Evolutionary conservation across 108 stramenopile genomes (phyloP), one percentile per base, ranked within the genome.

Genomic region (Pseudonitzschia multiseries): DNA sequence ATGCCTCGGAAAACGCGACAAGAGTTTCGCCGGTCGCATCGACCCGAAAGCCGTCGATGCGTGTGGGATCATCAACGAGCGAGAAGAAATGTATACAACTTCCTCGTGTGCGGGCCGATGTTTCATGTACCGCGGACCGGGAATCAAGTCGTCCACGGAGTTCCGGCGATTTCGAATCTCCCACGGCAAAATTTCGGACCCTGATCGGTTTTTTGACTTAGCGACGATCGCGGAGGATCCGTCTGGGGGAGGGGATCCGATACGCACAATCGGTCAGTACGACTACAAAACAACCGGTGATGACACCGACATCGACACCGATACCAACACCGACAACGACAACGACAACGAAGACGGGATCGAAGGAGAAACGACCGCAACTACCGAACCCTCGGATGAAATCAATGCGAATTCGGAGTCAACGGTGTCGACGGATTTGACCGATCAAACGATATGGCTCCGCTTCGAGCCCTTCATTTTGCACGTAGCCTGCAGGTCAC

Each of bases 391-490:
- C 26, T 57, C 52, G 31, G 68, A 65, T 9, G 6, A 74, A 2
- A 76, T 48, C 46, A 62, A 48, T 32, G 52, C 26, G 18, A 61
- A 18, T 31, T 13, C 21, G 2, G 68, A 64, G 28, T 65, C 41
- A 26, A 8, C n/a, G 0, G 24, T 54, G 29, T 28, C 14, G 29
- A 0, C 42, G 6, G 0, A n/a, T 1, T 9, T 17, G 1, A 65
- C 62, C 57, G 68, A 69, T 14, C 14, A 74, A 8, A 76, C 82
- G 4, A 74, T 93, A 36, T 95, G 90, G 90, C 71, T 96, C 13
- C 76, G 95, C 8, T 93, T 76, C 72, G 95, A 96, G 79, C 90
- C 95, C 1, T 92, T 96, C 69, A 96, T 96, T 79, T 76, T 96
- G 48, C 95, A 96, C 69, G 95, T 93, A 27, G 84, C 86, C 65